phyloP scores from a whole-genome alignment of 2,329 filamentous ascomycete genomes.

The Aspergillus novofumigatus region DNA sequence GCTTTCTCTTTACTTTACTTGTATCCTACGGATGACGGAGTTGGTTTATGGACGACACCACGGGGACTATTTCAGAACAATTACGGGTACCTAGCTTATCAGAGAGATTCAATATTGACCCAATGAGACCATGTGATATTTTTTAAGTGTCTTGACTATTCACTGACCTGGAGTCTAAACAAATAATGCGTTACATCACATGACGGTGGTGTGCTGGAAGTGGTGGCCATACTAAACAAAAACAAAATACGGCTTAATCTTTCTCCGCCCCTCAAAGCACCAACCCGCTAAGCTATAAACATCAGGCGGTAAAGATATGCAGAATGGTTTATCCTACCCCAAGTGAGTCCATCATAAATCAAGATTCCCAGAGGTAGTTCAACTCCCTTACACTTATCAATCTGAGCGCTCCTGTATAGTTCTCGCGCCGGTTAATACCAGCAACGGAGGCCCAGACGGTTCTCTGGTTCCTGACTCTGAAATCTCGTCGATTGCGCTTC shows the following conservation, averaged over 20 bases:
- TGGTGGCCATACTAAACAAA: not conserved
- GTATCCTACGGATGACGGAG: slow-evolving; percentile 6
- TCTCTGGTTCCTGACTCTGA: slow-evolving; percentile 5
- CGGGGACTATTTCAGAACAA: slow-evolving; percentile 6
- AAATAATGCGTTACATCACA: not conserved
- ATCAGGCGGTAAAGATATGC: slow-evolving; percentile 24
- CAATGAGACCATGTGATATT: not conserved
- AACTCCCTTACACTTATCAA: slow-evolving; percentile 3
- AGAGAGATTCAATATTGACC: not conserved
- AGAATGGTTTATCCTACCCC: slow-evolving; percentile 23
- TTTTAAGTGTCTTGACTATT: not conserved
- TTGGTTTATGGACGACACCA: slow-evolving; percentile 7
- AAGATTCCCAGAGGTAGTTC: not conserved
- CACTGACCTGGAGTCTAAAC: not conserved
- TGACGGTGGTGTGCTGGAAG: not conserved
- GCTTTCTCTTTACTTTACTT: slow-evolving; percentile 7
- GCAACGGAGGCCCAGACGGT: not conserved
- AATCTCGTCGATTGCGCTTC: slow-evolving; percentile 10
- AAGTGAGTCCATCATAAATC: slow-evolving; percentile 15
- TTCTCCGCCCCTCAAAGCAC: not conserved
- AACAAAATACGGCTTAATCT: slow-evolving; percentile 4
- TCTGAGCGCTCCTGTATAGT: slow-evolving; percentile 1
- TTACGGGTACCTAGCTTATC: slow-evolving; percentile 6
- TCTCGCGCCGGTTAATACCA: slow-evolving; percentile 8
- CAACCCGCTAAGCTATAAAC: slow-evolving; percentile 5